phyloP scores from a whole-genome alignment of 345 rosid genomes.

The Cardiospermum halicacabum region DNA sequence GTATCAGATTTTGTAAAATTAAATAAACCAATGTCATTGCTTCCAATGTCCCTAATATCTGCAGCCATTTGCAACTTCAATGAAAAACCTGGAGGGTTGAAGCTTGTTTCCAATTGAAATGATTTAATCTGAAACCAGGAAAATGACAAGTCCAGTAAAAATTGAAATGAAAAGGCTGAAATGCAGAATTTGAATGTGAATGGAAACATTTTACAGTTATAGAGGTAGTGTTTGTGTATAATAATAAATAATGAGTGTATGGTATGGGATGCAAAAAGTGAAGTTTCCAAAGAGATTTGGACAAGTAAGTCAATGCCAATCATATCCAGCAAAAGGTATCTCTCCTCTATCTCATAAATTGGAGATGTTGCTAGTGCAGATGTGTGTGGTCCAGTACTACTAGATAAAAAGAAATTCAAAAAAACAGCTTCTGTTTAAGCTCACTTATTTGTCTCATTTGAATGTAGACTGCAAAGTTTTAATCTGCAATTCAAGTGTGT shows the following conservation, averaged over 20 bases:
- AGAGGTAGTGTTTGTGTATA: too few species aligned
- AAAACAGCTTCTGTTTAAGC: too few species aligned
- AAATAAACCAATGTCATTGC: too few species aligned
- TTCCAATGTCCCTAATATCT: not conserved
- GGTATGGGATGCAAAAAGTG: conserved; percentile 14
- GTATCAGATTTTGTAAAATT: conserved; percentile 10
- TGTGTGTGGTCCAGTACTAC: conserved; percentile 10
- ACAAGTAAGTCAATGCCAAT: conserved; percentile 57
- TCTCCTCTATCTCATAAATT: not conserved
- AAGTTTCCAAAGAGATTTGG: conserved; percentile 50
- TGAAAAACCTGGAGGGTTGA: conserved; percentile 16
- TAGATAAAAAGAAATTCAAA: too few species aligned
- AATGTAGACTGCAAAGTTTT: too few species aligned
- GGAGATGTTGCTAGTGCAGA: too few species aligned
- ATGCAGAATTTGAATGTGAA: not conserved
- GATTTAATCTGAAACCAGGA: too few species aligned
- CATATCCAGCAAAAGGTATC: conserved; percentile 40
- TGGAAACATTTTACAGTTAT: too few species aligned
- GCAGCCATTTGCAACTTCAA: conserved; percentile 22
- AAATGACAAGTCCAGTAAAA: conserved; percentile 10
- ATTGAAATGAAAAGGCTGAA: conserved; percentile 1
- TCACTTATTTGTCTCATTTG: too few species aligned
- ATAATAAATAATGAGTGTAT: not conserved
- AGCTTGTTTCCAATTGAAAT: conserved; percentile 7
- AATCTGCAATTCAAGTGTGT: too few species aligned